These are phyloP conservation scores for Trypanosoma brucei DNA, from an alignment of 208 protist species.

Conservation along the genomic window DNA sequence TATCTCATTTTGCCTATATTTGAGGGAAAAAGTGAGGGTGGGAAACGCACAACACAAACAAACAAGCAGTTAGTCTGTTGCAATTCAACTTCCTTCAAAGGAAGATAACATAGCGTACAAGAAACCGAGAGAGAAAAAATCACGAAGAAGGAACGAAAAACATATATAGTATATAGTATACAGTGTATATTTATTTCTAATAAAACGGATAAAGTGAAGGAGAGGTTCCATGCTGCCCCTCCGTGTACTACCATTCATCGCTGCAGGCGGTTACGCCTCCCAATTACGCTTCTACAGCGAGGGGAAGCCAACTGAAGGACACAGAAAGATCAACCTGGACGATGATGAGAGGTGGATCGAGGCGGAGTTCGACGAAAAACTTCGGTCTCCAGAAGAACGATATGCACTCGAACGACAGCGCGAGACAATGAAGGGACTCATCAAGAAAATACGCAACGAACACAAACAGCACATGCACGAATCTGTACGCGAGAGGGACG, in stretches of 20 bases:
- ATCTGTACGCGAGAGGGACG: constrained; percentile 29
- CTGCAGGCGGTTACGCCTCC: background rate
- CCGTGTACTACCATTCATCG: background rate
- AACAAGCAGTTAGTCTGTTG: no score
- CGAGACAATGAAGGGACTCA: constrained; percentile 50
- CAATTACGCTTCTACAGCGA: background rate
- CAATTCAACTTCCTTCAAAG: no score
- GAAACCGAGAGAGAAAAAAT: background rate
- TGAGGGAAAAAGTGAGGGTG: background rate
- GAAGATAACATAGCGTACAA: background rate
- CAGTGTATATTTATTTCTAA: no score
- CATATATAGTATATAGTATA: no score
- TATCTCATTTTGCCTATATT: background rate
- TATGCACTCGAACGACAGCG: constrained; percentile 67
- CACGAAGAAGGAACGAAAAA: no score
- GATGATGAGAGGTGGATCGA: constrained; percentile 81
- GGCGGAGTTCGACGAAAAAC: constrained; percentile 84
- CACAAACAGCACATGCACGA: constrained; percentile 45
- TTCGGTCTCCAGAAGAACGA: constrained; percentile 73
- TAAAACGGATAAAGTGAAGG: no score
- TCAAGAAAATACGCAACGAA: constrained; percentile 39
- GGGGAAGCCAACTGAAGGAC: constrained; percentile 38
- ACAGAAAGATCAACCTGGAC: constrained; percentile 42
- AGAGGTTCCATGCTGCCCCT: no score
- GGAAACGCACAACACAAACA: background rate